Evolutionary conservation across 1,284 basidiomycete genomes (phyloP).

Genomic region (Pseudomicrostroma phylloplanum): DNA sequence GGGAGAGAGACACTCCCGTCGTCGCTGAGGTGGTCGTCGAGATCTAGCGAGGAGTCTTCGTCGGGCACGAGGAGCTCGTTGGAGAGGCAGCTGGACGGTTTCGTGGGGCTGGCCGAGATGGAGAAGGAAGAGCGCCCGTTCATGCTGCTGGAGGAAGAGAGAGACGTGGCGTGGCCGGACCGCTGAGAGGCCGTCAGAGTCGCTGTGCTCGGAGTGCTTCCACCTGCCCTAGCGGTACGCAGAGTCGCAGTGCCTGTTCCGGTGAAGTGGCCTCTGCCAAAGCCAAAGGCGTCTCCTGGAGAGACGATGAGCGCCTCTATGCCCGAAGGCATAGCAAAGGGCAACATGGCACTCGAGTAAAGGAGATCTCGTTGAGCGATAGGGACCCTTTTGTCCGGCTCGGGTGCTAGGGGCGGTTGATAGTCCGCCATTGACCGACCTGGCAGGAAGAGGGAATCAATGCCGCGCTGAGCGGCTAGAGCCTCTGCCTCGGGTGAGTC

Average conservation of each 20-base stretch:
- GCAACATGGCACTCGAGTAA: constrained; percentile 86
- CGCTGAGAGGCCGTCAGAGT: background rate
- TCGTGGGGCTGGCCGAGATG: background rate
- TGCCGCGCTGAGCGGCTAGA: constrained; percentile 22
- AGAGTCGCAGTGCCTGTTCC: constrained; percentile 36
- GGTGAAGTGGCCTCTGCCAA: constrained; percentile 39
- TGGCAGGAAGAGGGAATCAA: constrained; percentile 34
- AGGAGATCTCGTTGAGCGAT: constrained; percentile 50
- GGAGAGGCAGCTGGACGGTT: too few relatives aligned
- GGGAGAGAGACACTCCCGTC: background rate
- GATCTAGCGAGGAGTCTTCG: background rate
- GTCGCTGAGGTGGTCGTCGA: background rate
- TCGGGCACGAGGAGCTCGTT: background rate
- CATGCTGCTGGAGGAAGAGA: constrained; percentile 13
- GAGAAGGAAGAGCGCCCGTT: background rate
- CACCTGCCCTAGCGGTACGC: constrained; percentile 21
- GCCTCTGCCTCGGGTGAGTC: constrained; percentile 12
- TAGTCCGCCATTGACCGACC: constrained; percentile 40
- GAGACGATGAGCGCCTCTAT: constrained; percentile 67
- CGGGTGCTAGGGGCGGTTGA: constrained; percentile 31
- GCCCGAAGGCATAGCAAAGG: constrained; percentile 72
- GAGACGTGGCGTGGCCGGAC: constrained; percentile 11
- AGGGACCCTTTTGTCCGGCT: constrained; percentile 20
- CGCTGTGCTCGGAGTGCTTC: background rate
- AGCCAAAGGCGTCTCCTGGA: constrained; percentile 54